A percentile compares a stretch with the other conserved stretches of the same genome.
phyloP scores from a whole-genome alignment of 805 yeast species.

The Saturnispora besseyi region DNA sequence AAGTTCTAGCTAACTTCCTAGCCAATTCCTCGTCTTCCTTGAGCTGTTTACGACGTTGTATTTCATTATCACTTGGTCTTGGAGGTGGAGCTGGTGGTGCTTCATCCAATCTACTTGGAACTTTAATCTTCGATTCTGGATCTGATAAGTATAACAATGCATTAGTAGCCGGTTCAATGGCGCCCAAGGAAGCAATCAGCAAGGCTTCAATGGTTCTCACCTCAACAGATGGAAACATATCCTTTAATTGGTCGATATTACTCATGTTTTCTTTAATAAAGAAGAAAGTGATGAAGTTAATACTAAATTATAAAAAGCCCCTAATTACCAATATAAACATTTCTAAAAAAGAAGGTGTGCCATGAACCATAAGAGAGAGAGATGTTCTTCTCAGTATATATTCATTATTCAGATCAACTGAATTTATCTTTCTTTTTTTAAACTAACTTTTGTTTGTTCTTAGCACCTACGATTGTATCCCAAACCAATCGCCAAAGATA shows the following conservation, averaged over 20 bases:
- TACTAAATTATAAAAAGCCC: background rate
- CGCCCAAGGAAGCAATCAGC: slow-evolving; percentile 76
- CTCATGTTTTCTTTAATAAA: background rate
- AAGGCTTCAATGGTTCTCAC: slow-evolving; percentile 65
- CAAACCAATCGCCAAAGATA: slow-evolving; percentile 16
- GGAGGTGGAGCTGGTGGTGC: slow-evolving; percentile 24
- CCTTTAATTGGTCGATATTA: slow-evolving; percentile 40
- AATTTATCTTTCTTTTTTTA: background rate
- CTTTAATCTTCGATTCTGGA: slow-evolving; percentile 50
- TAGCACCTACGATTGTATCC: background rate
- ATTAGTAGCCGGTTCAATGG: slow-evolving; percentile 77
- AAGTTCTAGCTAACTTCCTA: slow-evolving; percentile 64
- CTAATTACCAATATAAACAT: background rate
- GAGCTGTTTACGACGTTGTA: slow-evolving; percentile 24
- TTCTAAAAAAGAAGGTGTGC: background rate
- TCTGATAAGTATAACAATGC: slow-evolving; percentile 77
- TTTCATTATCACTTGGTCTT: slow-evolving; percentile 27
- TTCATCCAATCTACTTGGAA: slow-evolving; percentile 25
- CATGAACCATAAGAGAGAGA: too few relatives aligned
- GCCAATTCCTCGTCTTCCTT: slow-evolving; percentile 71
- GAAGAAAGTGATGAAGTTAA: background rate
- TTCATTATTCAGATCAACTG: background rate
- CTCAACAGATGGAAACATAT: slow-evolving; percentile 80
- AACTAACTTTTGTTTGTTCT: background rate
- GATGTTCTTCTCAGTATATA: too few relatives aligned